Percentiles rank a stretch among this genome's conserved stretches.
Conservation (phyloP, 768 basidiomycete species). For the Kwoniella shandongensis region DNA sequence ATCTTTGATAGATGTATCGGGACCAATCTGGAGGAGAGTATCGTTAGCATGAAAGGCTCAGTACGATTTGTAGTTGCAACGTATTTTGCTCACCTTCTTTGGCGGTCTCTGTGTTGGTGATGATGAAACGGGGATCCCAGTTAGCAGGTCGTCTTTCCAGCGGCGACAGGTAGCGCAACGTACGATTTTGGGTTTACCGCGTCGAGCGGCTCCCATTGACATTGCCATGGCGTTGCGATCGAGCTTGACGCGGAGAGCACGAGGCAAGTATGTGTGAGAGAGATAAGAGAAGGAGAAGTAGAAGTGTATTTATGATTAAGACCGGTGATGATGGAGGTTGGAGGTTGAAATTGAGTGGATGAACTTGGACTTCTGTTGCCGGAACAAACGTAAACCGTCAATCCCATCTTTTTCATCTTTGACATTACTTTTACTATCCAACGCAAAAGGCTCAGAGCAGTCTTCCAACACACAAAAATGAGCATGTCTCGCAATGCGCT, state of each 20-base stretch:
- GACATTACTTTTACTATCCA: background rate
- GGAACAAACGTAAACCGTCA: background rate
- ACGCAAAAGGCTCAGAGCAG: background rate
- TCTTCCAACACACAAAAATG: slow-evolving; percentile 1
- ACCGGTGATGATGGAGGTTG: slow-evolving; percentile 1
- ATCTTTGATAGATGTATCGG: slow-evolving; percentile 64
- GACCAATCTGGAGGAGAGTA: slow-evolving; percentile 25
- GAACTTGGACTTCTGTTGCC: background rate
- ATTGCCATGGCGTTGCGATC: slow-evolving; percentile 29
- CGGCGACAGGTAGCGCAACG: slow-evolving; percentile 6
- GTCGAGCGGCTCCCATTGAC: slow-evolving; percentile 35
- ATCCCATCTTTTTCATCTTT: background rate
- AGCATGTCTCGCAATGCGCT: slow-evolving; percentile 15
- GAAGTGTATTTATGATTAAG: background rate
- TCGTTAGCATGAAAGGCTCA: slow-evolving; percentile 3
- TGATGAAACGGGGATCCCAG: background rate
- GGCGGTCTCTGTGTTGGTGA: slow-evolving; percentile 36
- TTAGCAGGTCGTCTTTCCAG: background rate
- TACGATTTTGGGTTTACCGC: slow-evolving; percentile 46
- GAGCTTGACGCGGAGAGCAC: slow-evolving; percentile 3
- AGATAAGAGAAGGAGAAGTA: background rate
- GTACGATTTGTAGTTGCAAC: background rate
- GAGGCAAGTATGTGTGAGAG: background rate
- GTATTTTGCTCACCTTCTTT: slow-evolving; percentile 34
- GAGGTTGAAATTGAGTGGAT: background rate